phyloP scores from a whole-genome alignment of 345 rosid genomes.

The Heritiera fomes region DNA sequence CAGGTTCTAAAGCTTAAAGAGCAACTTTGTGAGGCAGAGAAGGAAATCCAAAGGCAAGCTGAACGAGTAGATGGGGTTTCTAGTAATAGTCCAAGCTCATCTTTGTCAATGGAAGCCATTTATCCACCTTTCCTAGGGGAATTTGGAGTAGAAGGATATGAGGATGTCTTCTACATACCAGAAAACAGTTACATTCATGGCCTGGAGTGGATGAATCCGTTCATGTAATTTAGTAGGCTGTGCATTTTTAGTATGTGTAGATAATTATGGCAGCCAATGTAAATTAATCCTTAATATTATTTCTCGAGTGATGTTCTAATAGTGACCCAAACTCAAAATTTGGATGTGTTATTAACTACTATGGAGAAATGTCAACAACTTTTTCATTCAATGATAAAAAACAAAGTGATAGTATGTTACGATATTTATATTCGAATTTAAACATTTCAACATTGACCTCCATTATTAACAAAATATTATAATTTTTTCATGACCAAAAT shows the following conservation, averaged over 20 bases:
- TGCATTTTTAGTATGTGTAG: neutral
- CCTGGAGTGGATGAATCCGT: slow-evolving; percentile 59
- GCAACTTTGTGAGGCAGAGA: slow-evolving; percentile 47
- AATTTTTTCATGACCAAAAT: too few species aligned
- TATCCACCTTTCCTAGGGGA: slow-evolving; percentile 48
- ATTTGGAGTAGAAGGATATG: slow-evolving; percentile 43
- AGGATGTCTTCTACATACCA: slow-evolving; percentile 44
- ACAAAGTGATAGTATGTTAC: too few species aligned
- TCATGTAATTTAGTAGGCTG: slow-evolving; percentile 19
- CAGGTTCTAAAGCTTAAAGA: slow-evolving; percentile 64
- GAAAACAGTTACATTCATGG: slow-evolving; percentile 40
- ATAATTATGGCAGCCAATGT: slow-evolving; percentile 2
- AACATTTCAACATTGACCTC: too few species aligned
- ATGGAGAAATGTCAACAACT: too few species aligned
- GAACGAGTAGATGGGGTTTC: slow-evolving; percentile 46
- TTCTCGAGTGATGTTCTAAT: neutral
- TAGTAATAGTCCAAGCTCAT: slow-evolving; percentile 52
- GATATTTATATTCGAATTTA: too few species aligned
- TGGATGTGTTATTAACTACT: neutral
- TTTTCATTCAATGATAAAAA: too few species aligned
- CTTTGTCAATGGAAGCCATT: slow-evolving; percentile 43
- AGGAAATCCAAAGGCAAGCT: slow-evolving; percentile 49
- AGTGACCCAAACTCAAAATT: neutral
- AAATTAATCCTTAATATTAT: slow-evolving; percentile 7
- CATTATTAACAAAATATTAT: too few species aligned